Percentiles rank a stretch among this genome's conserved stretches.
Conservation (phyloP, 306 rosid species). For the Sphenostylis stenocarpa region DNA sequence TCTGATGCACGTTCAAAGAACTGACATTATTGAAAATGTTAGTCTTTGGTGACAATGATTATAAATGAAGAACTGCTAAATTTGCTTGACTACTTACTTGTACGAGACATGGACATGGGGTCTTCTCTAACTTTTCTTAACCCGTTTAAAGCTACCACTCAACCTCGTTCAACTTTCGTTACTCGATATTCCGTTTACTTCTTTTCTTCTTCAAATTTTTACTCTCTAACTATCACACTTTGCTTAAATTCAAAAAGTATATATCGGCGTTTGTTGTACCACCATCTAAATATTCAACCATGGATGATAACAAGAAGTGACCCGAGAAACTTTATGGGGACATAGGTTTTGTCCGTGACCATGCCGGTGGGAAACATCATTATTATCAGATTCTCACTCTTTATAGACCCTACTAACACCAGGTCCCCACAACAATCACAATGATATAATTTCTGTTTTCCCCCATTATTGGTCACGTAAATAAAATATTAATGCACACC, state of each 20-base stretch:
- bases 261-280: no score
- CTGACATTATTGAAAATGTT: no score
- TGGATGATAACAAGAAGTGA: conserved; percentile 31
- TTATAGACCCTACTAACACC: conserved; percentile 19
- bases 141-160: not conserved
- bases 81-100: not conserved
- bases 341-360: conserved; percentile 41
- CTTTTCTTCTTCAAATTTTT: no score
- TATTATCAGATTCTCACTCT: conserved; percentile 33
- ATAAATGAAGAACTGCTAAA: not conserved
- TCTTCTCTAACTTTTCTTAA: not conserved
- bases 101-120: not conserved
- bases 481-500: not conserved
- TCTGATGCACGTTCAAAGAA: no score
- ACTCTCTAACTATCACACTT: no score
- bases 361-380: conserved; percentile 48
- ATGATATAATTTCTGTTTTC: not conserved
- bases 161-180: not conserved
- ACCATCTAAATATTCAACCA: no score
- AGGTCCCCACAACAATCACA: conserved; percentile 16
- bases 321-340: conserved; percentile 25
- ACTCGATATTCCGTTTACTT: no score
- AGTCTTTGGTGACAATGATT: no score
- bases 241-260: no score
- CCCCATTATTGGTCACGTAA: not conserved